Conservation (phyloP, 495 filamentous ascomycete species). For the Neurospora sp. region DNA sequence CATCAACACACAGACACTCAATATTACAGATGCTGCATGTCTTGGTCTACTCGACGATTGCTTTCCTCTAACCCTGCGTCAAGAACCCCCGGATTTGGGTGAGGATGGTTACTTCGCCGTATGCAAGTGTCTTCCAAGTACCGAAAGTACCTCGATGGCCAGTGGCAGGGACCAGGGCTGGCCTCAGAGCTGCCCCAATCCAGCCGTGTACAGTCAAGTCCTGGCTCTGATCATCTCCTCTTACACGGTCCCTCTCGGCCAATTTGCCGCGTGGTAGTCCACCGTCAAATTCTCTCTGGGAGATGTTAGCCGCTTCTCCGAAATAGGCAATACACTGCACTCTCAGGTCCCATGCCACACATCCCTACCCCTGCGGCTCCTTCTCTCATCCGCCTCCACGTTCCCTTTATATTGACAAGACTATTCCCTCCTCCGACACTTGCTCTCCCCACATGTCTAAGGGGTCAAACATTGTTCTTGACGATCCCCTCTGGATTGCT, state of each 20-base stretch:
- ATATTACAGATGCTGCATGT: not conserved
- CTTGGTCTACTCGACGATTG: not conserved
- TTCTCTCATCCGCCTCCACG: conserved; percentile 1
- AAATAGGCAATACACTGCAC: not conserved
- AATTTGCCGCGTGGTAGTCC: not conserved
- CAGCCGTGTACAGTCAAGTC: not conserved
- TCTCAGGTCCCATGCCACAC: conserved; percentile 6
- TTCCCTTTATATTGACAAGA: conserved; percentile 17
- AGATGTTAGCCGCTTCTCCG: not conserved
- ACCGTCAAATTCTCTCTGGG: not conserved
- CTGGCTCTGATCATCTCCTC: not conserved
- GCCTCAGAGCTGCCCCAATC: not conserved
- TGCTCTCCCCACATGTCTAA: conserved; percentile 12
- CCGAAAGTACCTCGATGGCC: not conserved
- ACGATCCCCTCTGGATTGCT: conserved; percentile 7
- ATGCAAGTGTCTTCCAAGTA: not conserved
- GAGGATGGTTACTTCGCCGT: not conserved
- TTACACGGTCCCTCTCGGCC: not conserved
- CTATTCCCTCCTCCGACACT: conserved; percentile 13
- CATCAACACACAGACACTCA: not conserved
- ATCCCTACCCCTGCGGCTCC: conserved; percentile 11
- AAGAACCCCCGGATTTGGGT: not conserved
- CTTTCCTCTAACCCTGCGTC: not conserved
- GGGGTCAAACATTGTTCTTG: conserved; percentile 1
- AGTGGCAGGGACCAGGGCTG: not conserved